Conservation (phyloP, 495 filamentous ascomycete genomes). For the Penicillium goetzii region DNA sequence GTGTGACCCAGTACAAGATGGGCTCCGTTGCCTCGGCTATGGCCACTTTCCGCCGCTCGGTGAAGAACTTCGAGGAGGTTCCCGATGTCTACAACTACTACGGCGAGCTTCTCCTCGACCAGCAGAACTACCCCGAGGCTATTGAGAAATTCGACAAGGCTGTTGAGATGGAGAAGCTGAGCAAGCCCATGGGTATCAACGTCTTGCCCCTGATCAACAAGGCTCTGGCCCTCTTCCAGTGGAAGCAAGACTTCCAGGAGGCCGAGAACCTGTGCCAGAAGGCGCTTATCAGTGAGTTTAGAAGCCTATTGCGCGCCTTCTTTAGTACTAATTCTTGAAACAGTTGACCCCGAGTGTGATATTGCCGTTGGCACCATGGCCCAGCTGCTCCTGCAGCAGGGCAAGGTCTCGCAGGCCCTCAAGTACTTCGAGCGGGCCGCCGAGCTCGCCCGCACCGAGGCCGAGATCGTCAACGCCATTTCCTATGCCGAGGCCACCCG, state of each 20-base stretch:
- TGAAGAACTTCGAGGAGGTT: conserved; percentile 96
- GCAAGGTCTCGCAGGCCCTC: conserved; percentile 92
- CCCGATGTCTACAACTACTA: conserved; percentile 99
- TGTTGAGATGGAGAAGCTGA: conserved; percentile 95
- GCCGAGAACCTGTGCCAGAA: conserved; percentile 97
- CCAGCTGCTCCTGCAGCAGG: conserved; percentile 95
- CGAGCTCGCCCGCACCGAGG: conserved; percentile 92
- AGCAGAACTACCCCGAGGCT: conserved; percentile 91
- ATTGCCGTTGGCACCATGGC: conserved; percentile 99
- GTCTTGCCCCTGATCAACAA: conserved; percentile 98
- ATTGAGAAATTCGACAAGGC: conserved; percentile 99
- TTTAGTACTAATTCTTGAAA: conserved; percentile 23
- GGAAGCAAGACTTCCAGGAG: conserved; percentile 93
- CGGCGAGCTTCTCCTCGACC: conserved; percentile 95
- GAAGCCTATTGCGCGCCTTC: not conserved
- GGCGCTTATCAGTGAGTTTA: conserved; percentile 89
- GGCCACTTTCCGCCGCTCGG: conserved; percentile 95
- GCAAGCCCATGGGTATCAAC: conserved; percentile 93
- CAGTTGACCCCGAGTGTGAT: conserved; percentile 98
- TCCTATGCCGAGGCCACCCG: conserved; percentile 97
- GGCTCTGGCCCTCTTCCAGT: conserved; percentile 93
- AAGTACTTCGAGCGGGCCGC: conserved; percentile 97
- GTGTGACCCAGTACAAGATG: conserved; percentile 99
- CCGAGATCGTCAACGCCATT: conserved; percentile 93
- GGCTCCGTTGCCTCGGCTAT: conserved; percentile 96